These are phyloP conservation scores for Leccinellum rugosiceps DNA, from an alignment of 768 basidiomycete species.

Conservation along the genomic window DNA sequence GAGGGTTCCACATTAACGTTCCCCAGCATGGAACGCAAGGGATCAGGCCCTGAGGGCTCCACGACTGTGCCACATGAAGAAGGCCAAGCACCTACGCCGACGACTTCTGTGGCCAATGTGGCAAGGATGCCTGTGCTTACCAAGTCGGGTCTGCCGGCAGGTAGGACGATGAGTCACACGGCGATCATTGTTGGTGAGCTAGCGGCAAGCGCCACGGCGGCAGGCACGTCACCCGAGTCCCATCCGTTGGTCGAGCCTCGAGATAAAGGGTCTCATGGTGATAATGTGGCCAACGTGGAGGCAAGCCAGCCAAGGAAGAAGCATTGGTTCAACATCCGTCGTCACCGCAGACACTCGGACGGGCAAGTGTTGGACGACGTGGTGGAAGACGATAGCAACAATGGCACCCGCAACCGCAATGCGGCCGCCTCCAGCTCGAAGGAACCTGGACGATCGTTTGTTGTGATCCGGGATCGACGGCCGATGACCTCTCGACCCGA, in stretches of 20 bases:
- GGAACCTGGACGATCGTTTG: slow-evolving; percentile 55
- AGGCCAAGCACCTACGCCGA: slow-evolving; percentile 49
- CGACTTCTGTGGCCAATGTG: slow-evolving; percentile 47
- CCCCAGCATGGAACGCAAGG: slow-evolving; percentile 54
- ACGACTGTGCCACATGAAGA: slow-evolving; percentile 26
- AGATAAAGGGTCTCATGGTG: slow-evolving; percentile 16
- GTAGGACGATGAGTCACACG: slow-evolving; percentile 79
- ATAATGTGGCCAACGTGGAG: slow-evolving; percentile 35
- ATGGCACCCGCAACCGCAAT: slow-evolving; percentile 1
- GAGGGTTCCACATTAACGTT: slow-evolving; percentile 61
- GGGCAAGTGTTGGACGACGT: slow-evolving; percentile 38
- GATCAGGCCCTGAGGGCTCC: slow-evolving; percentile 25
- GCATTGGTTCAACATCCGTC: slow-evolving; percentile 66
- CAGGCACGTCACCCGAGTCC: slow-evolving; percentile 18
- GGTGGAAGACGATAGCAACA: slow-evolving; percentile 7
- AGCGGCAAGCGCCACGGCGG: slow-evolving; percentile 22
- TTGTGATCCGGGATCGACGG: slow-evolving; percentile 60
- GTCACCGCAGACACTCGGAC: slow-evolving; percentile 58
- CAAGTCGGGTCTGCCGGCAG: slow-evolving; percentile 44
- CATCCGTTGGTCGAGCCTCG: slow-evolving; percentile 20
- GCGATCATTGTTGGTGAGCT: slow-evolving; percentile 74
- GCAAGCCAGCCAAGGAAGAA: slow-evolving; percentile 55
- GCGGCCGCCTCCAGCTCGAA: slow-evolving; percentile 31
- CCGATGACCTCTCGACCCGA: slow-evolving; percentile 35
- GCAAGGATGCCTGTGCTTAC: slow-evolving; percentile 39